Evolutionary conservation across 2,329 filamentous ascomycete genomes (phyloP).

Genomic region (Rhinocladiella mackenziei): DNA sequence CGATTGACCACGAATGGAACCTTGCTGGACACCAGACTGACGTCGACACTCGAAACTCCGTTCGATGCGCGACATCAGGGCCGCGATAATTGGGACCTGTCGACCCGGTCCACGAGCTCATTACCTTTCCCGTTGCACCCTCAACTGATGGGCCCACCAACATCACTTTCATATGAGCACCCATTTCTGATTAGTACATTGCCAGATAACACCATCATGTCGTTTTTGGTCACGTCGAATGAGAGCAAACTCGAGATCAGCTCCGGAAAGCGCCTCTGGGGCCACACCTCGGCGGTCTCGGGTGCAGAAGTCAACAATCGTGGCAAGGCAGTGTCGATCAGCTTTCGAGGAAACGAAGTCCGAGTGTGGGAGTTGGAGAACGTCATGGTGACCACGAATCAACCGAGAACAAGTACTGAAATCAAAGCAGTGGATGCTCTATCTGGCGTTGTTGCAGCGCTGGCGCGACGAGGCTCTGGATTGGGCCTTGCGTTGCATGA

Average conservation of each 20-base stretch:
- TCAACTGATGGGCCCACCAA: constrained; percentile 48
- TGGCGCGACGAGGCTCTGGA: constrained; percentile 31
- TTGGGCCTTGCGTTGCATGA: constrained; percentile 37
- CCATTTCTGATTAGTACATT: constrained; percentile 82
- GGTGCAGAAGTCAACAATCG: constrained; percentile 78
- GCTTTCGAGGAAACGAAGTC: constrained; percentile 70
- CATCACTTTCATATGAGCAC: constrained; percentile 67
- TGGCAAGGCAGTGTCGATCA: constrained; percentile 88
- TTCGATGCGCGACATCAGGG: constrained; percentile 2
- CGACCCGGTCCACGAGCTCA: constrained; percentile 27
- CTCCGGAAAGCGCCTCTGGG: constrained; percentile 74
- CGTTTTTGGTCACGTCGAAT: constrained; percentile 76
- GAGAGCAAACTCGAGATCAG: constrained; percentile 63
- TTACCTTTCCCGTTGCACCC: constrained; percentile 37
- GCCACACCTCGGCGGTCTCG: constrained; percentile 84
- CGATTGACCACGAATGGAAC: constrained; percentile 38
- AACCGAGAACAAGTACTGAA: constrained; percentile 51
- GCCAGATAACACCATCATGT: constrained; percentile 79
- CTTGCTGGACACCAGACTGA: constrained; percentile 19
- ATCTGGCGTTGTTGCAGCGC: constrained; percentile 23
- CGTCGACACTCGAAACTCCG: constrained; percentile 27
- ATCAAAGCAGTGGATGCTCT: constrained; percentile 40
- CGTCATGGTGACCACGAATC: constrained; percentile 27
- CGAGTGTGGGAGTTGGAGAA: constrained; percentile 88
- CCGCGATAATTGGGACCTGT: constrained; percentile 13